Evolutionary conservation across 768 basidiomycete species (phyloP), one percentile per base, ranked within the genome.

Genomic region (Xerocomellus dryophilus): DNA sequence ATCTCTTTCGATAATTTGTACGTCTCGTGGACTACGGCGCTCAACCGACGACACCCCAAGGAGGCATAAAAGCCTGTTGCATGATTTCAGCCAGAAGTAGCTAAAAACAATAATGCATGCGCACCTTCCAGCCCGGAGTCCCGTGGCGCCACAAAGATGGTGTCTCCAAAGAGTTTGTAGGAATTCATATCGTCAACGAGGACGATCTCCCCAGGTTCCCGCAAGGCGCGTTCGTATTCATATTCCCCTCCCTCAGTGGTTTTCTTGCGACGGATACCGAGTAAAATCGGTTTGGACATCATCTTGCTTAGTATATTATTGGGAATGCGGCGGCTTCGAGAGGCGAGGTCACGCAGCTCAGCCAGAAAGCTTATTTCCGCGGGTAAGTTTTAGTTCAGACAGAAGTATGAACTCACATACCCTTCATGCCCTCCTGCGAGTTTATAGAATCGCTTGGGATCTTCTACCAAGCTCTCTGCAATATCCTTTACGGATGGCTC

Each of bases 401-500:
- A 48, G 2, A 25, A 2, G 31, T 35, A 25, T 51, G 44, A 6
- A 7, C 7, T 17, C 21, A 57, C 81, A 59, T 65, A 93, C 89
- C 81, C 78, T 32, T 78, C 78, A 5, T 80, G 75, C 0, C 88
- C 84, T 10, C 80, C 83, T 1, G 89, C 79, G 5, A 88, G 71
- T 18, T 81, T 68, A 57, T 85, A 88, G 64, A 94, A 91, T 51
- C 76, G 71, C 29, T 73, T 71, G 10, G 90, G 88, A 67, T 91
- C 76, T 2, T 75, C 74, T 14, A 93, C 65, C 27, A 93, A 68
- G 50, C 82, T 85, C 46, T 78, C 77, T 0, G 83, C 84, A 40
- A 91, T 76, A 69, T 93, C 91, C 53, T 90, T 85, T 4, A 90
- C 81, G 40, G 82, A 90, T 1, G 93, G 94, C 62, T 92, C 90